Percentiles rank a stretch among this genome's conserved stretches.
phyloP scores from a whole-genome alignment of 1,284 basidiomycete species.

The Ganoderma resinaceum region DNA sequence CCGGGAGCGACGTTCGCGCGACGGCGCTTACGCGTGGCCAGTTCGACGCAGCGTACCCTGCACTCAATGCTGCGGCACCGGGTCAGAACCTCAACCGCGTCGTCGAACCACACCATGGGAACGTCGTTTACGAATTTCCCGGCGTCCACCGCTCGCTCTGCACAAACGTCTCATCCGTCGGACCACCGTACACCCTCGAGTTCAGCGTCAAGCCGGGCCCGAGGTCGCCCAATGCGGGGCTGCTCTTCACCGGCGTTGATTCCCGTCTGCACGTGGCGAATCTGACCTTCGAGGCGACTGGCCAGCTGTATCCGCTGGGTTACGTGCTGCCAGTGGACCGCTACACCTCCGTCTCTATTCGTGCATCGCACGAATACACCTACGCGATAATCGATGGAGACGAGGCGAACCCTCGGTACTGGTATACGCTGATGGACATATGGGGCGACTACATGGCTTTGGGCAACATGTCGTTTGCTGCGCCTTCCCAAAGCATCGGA shows the following conservation, averaged over 20 bases:
- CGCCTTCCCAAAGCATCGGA: slow-evolving; percentile 46
- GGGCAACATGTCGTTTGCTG: slow-evolving; percentile 55
- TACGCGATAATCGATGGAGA: slow-evolving; percentile 42
- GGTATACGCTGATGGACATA: slow-evolving; percentile 46
- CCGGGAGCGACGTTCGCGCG: slow-evolving; percentile 34
- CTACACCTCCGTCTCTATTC: slow-evolving; percentile 46
- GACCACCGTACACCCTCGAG: slow-evolving; percentile 51
- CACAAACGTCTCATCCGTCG: slow-evolving; percentile 47
- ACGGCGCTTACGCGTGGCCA: slow-evolving; percentile 35
- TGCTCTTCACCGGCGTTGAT: slow-evolving; percentile 48
- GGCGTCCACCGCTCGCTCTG: slow-evolving; percentile 26
- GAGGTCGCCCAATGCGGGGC: slow-evolving; percentile 24
- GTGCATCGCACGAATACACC: slow-evolving; percentile 46
- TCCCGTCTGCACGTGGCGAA: slow-evolving; percentile 46
- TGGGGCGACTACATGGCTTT: slow-evolving; percentile 48
- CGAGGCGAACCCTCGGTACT: slow-evolving; percentile 38
- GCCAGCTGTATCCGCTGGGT: slow-evolving; percentile 44
- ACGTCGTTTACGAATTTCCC: slow-evolving; percentile 33
- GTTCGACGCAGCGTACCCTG: slow-evolving; percentile 36
- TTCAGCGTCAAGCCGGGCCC: slow-evolving; percentile 43
- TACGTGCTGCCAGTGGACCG: slow-evolving; percentile 40
- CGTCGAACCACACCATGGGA: slow-evolving; percentile 28
- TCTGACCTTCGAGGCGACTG: slow-evolving; percentile 48
- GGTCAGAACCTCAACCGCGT: slow-evolving; percentile 41
- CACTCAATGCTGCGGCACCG: slow-evolving; percentile 38